Evolutionary conservation across 2,329 filamentous ascomycete genomes (phyloP).

Genomic region (Colletotrichum theobromicola): DNA sequence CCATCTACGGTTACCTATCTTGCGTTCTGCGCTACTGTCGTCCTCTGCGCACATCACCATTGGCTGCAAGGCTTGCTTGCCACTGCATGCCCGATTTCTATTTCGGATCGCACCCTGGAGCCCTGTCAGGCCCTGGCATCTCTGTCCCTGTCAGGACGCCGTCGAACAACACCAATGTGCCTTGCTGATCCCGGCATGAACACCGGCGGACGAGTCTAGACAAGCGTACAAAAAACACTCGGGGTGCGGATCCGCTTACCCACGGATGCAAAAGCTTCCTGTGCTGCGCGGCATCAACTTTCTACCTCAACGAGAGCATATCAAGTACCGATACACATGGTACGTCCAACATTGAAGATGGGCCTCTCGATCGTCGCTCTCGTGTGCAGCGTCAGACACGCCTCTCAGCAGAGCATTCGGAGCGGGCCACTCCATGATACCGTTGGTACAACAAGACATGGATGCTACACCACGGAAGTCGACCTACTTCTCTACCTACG

Average conservation of each 20-base stretch:
- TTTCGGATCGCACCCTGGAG: neutral
- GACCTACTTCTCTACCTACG: neutral
- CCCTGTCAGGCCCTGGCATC: neutral
- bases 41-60: neutral
- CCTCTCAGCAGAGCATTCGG: neutral
- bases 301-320: neutral
- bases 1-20: neutral
- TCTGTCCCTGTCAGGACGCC: neutral
- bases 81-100: constrained; percentile 5
- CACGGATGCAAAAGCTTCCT: neutral
- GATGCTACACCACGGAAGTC: neutral
- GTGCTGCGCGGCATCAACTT: neutral
- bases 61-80: constrained; percentile 1
- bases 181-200: neutral
- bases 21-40: neutral
- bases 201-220: neutral
- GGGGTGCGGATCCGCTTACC: neutral
- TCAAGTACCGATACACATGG: neutral
- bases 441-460: neutral
- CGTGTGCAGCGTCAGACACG: neutral
- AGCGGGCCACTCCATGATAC: neutral
- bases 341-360: neutral
- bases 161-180: neutral
- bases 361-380: neutral
- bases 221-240: neutral